Base-by-base conservation (phyloP, 2,329 filamentous ascomycete species). In the Lasiodiplodia sp. region DNA sequence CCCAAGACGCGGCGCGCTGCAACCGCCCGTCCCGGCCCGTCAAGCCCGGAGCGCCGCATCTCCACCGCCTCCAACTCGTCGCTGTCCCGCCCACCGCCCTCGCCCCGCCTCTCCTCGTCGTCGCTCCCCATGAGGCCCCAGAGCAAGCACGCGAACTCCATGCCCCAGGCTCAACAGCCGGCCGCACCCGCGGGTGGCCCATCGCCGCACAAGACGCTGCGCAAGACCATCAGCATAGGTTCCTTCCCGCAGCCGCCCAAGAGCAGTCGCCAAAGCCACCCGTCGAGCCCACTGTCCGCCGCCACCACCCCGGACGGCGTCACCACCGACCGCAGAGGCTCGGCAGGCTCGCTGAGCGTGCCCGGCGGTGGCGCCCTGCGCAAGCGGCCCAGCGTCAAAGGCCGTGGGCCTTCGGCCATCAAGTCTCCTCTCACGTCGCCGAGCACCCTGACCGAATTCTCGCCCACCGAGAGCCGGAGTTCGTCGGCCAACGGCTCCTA, bases 401-500 rank as follows among this genome's bases (percentile, higher is more conserved):
- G 71, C 25, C 73, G 78, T 23, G 75, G 75, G 8, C 70, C 78
- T 23, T 70, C 78, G 8, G 52, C 53, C 53, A 72, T 74, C 49
- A 78, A 76, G 68, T 78, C 78, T 78, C 85, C 70, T 78, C 82
- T 72, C 88, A 76, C 75, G 7, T 76, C 91, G 0, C 90, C 92
- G 2, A 96, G 92, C 74, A 82, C 97, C 25, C 83, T 96, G 44
- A 92, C 69, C 94, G 91, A 51, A 28, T 25, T 64, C 40, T 77
- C 84, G 94, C 21, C 89, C 91, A 3, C 94, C 0, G 93, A 95
- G 73, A 98, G 95, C 78, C 88, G 94, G 72, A 96, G 91, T 77
- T 97, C 95, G 31, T 97, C 95, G 31, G 92, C 94, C 0, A 92
- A 97, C 78, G 94, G 93, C 70, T 97, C 94, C 0, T 96, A 96